Evolutionary conservation across 2,329 filamentous ascomycete species (phyloP).

Genomic region (Amylocarpus encephaloides): DNA sequence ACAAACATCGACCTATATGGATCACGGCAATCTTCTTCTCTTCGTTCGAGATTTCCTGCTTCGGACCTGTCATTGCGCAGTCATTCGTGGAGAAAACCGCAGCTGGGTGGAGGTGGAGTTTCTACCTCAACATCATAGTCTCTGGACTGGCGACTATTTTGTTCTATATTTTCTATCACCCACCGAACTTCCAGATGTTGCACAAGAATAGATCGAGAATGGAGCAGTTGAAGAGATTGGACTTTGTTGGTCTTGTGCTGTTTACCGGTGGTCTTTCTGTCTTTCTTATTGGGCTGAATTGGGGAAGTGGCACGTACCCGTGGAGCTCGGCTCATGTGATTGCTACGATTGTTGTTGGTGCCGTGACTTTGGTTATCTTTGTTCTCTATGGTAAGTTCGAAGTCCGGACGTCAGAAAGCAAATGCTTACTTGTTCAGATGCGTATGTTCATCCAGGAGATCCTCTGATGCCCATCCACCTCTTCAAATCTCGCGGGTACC

Average conservation of each 20-base stretch:
- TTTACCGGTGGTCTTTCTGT: conserved; percentile 37
- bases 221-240: conserved; percentile 30
- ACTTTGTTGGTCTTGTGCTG: conserved; percentile 31
- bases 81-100: background rate
- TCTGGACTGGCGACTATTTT: conserved; percentile 23
- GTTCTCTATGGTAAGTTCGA: conserved; percentile 14
- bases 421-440: conserved; percentile 29
- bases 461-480: conserved; percentile 37
- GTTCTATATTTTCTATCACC: conserved; percentile 33
- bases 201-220: conserved; percentile 24
- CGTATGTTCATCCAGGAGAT: conserved; percentile 35
- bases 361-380: conserved; percentile 15
- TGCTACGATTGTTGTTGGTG: conserved; percentile 5
- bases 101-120: conserved; percentile 39
- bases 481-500: conserved; percentile 36
- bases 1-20: conserved; percentile 35
- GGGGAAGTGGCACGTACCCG: conserved; percentile 36
- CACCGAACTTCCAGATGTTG: conserved; percentile 26
- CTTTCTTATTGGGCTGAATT: conserved; percentile 39
- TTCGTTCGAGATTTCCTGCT: conserved; percentile 16
- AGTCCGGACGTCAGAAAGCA: too few relatives aligned
- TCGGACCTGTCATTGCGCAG: conserved; percentile 8
- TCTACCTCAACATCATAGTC: conserved; percentile 36
- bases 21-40: conserved; percentile 26
- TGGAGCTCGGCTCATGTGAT: conserved; percentile 37